A percentile compares a stretch with the other conserved stretches of the same genome.
These are phyloP conservation scores for Colletotrichum paranaense DNA, from an alignment of 2,329 filamentous ascomycete species.

Conservation along the genomic window DNA sequence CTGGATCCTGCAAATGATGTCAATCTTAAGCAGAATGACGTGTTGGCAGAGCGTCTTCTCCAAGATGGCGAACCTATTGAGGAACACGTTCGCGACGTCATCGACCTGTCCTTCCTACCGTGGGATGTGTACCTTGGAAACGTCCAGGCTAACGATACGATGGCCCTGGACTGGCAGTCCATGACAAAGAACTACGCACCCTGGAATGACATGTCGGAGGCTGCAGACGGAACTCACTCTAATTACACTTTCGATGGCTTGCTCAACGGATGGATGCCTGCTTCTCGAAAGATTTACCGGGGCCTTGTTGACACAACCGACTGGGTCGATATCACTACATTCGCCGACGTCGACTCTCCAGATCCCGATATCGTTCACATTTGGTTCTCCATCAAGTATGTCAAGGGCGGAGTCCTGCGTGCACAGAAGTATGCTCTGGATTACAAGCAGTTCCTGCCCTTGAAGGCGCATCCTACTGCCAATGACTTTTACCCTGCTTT, in stretches of 20 bases:
- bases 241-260: slow-evolving; percentile 11
- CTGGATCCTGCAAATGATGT: neutral
- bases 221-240: neutral
- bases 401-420: slow-evolving; percentile 13
- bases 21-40: slow-evolving; percentile 15
- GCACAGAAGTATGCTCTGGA: slow-evolving; percentile 1
- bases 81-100: slow-evolving; percentile 9
- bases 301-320: neutral
- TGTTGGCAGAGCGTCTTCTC: slow-evolving; percentile 7
- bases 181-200: slow-evolving; percentile 10
- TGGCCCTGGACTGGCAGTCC: slow-evolving; percentile 1
- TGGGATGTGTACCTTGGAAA: slow-evolving; percentile 18
- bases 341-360: slow-evolving; percentile 16
- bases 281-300: slow-evolving; percentile 15
- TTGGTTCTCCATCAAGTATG: slow-evolving; percentile 3
- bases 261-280: slow-evolving; percentile 6
- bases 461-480: slow-evolving; percentile 9
- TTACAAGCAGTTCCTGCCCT: slow-evolving; percentile 10
- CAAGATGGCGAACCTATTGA: slow-evolving; percentile 12
- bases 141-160: slow-evolving; percentile 10
- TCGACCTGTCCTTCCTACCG: neutral
- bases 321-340: slow-evolving; percentile 8
- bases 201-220: neutral
- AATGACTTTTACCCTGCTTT: slow-evolving; percentile 16
- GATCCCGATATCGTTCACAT: slow-evolving; percentile 10